phyloP scores from a whole-genome alignment of 2,329 filamentous ascomycete species.

The Penicillium olsonii region DNA sequence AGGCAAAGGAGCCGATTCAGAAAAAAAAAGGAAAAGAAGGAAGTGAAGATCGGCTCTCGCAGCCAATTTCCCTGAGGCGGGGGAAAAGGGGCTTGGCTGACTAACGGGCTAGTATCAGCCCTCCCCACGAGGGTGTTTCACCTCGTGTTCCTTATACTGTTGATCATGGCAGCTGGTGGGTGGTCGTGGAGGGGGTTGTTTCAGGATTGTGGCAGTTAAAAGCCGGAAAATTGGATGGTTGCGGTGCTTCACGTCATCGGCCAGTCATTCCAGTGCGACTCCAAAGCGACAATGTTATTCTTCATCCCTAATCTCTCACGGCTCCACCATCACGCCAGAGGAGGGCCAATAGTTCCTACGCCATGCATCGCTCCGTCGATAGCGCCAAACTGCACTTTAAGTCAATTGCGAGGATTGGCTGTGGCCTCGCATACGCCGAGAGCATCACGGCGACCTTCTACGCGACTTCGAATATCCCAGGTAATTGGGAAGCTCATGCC shows the following conservation, averaged over 20 bases:
- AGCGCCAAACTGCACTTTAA: conserved; percentile 34
- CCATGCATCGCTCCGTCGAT: conserved; percentile 35
- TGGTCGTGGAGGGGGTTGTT: too few relatives aligned
- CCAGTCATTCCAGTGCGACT: neutral
- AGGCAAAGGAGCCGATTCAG: conserved; percentile 7
- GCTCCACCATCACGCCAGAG: conserved; percentile 5
- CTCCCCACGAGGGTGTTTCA: conserved; percentile 12
- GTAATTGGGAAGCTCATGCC: too few relatives aligned
- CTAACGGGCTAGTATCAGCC: conserved; percentile 19
- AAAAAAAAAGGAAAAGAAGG: conserved; percentile 17
- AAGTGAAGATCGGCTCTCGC: conserved; percentile 8
- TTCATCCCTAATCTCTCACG: neutral
- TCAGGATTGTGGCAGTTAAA: neutral
- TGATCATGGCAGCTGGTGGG: neutral
- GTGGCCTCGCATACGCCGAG: too few relatives aligned
- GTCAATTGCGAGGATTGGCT: conserved; percentile 38
- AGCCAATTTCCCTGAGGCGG: conserved; percentile 23
- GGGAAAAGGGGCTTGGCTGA: conserved; percentile 43
- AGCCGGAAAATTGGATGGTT: neutral
- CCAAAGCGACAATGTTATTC: neutral
- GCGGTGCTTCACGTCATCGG: neutral
- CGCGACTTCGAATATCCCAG: too few relatives aligned
- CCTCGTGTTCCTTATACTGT: conserved; percentile 8
- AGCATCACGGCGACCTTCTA: too few relatives aligned
- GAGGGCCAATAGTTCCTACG: conserved; percentile 15